phyloP scores from a whole-genome alignment of 2,329 filamentous ascomycete genomes.

The Epichloe glyceriae region DNA sequence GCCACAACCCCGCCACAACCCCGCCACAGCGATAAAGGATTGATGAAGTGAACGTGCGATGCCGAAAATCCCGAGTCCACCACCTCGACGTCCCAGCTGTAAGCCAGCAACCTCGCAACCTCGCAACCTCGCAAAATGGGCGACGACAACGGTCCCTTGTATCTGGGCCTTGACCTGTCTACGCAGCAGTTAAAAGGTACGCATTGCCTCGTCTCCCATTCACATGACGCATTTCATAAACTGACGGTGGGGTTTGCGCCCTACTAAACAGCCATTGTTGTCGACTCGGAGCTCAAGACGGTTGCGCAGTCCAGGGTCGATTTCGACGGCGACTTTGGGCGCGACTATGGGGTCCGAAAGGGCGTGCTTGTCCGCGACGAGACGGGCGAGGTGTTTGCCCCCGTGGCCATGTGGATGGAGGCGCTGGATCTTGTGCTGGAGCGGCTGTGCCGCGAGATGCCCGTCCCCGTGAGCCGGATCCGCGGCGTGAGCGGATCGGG shows the following conservation, averaged over 20 bases:
- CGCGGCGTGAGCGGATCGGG: conserved; percentile 80
- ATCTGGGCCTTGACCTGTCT: conserved; percentile 89
- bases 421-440: conserved; percentile 74
- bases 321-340: conserved; percentile 72
- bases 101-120: neutral
- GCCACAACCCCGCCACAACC: neutral
- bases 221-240: neutral
- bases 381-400: conserved; percentile 83
- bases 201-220: conserved; percentile 32
- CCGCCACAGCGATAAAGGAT: too few species aligned
- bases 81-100: too few species aligned
- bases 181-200: conserved; percentile 91
- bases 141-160: conserved; percentile 43
- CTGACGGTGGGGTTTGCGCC: neutral
- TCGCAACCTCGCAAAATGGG: neutral
- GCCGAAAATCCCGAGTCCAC: too few species aligned
- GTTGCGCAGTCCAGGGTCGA: conserved; percentile 81
- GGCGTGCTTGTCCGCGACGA: conserved; percentile 72
- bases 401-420: conserved; percentile 89
- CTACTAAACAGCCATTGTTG: conserved; percentile 58
- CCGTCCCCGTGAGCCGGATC: conserved; percentile 54
- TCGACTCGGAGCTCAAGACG: conserved; percentile 70
- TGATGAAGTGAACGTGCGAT: too few species aligned
- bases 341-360: conserved; percentile 69
- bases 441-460: conserved; percentile 54